These are phyloP conservation scores for Hypoxylon perforatum DNA, from an alignment of 495 filamentous ascomycete species.

Conservation along the genomic window DNA sequence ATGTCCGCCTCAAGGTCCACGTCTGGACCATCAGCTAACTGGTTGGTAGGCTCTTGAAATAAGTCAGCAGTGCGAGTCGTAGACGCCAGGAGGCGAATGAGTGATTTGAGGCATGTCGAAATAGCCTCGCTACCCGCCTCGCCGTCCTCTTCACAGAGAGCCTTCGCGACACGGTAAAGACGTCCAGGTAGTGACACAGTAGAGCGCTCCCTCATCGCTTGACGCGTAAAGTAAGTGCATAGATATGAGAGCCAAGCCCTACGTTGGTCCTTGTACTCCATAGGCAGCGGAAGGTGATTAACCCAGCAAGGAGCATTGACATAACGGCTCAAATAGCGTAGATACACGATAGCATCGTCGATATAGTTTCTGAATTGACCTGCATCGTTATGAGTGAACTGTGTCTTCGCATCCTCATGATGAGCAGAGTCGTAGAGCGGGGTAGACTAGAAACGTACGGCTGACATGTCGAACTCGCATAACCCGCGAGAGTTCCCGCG, in stretches of 20 bases:
- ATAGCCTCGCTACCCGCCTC: background rate
- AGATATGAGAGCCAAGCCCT: background rate
- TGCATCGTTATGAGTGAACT: background rate
- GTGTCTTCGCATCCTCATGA: too few relatives aligned
- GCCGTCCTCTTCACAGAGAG: constrained; percentile 7
- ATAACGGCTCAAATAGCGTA: background rate
- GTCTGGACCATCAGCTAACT: background rate
- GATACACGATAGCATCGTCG: background rate
- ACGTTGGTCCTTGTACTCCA: background rate
- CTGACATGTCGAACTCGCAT: constrained; percentile 8
- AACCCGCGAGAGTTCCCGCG: background rate
- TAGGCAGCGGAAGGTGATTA: background rate
- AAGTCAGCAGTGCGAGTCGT: too few relatives aligned
- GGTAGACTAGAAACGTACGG: background rate
- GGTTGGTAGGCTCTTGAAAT: background rate
- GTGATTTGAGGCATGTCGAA: background rate
- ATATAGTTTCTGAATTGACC: constrained; percentile 2
- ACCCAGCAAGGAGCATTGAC: background rate
- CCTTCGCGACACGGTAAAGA: constrained; percentile 1
- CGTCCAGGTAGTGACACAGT: background rate
- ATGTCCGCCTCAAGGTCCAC: background rate
- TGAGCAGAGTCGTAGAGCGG: too few relatives aligned
- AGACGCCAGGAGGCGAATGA: background rate
- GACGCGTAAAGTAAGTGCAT: background rate
- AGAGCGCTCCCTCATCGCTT: background rate